These are phyloP conservation scores for Thelephora aurantiotincta DNA, from an alignment of 768 basidiomycete genomes.

Conservation along the genomic window DNA sequence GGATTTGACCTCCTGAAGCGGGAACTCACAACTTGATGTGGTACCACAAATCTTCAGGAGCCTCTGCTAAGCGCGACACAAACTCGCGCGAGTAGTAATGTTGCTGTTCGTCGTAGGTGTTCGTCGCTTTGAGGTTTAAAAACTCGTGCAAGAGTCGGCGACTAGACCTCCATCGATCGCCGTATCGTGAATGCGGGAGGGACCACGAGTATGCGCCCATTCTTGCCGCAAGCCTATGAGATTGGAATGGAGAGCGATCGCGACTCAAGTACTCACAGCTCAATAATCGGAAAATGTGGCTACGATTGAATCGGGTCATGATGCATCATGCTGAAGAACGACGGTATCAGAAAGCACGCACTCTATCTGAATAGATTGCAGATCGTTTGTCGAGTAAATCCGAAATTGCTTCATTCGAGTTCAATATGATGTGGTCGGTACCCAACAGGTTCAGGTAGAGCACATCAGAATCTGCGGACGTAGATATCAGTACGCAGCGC, in stretches of 20 bases:
- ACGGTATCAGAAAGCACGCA: background rate
- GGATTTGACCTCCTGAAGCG: no score
- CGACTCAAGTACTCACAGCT: conserved; percentile 6
- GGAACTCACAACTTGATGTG: conserved; percentile 9
- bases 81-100: conserved; percentile 1
- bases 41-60: conserved; percentile 2
- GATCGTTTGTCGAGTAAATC: no score
- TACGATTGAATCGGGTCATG: background rate
- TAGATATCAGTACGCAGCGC: no score
- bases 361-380: conserved; percentile 12
- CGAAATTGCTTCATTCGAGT: conserved; percentile 1
- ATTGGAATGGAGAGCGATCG: background rate
- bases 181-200: conserved; percentile 8
- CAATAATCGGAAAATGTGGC: conserved; percentile 3
- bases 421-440: conserved; percentile 7
- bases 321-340: background rate
- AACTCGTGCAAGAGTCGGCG: conserved; percentile 8
- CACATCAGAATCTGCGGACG: conserved; percentile 5
- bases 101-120: background rate
- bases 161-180: conserved; percentile 9
- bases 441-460: conserved; percentile 9
- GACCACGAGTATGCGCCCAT: conserved; percentile 1
- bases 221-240: background rate
- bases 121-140: conserved; percentile 2
- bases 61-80: conserved; percentile 3